phyloP scores from a whole-genome alignment of 805 yeast species.

The Schwanniomyces vanrijiae region DNA sequence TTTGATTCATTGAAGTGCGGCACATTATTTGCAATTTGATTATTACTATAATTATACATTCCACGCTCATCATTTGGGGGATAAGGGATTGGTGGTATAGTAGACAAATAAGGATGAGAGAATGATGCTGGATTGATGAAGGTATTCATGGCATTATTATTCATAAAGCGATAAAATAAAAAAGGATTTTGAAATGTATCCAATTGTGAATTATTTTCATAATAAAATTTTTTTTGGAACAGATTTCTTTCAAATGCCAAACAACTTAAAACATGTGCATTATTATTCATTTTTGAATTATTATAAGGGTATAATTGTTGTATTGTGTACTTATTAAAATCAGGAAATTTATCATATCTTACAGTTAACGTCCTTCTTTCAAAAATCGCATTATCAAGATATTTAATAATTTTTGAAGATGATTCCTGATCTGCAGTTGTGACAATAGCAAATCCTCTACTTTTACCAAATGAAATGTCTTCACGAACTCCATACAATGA shows the following conservation, averaged over 20 bases:
- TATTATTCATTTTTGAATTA: constrained; percentile 1
- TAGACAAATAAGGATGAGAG: neutral
- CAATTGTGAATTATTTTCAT: constrained; percentile 14
- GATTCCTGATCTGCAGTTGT: constrained; percentile 47
- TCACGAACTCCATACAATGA: neutral
- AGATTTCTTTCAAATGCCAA: constrained; percentile 33
- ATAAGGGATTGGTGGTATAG: neutral
- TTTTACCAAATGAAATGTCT: constrained; percentile 4
- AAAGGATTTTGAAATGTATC: neutral
- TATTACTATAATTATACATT: neutral
- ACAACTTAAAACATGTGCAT: constrained; percentile 15
- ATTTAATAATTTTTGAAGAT: constrained; percentile 48
- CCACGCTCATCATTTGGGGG: neutral
- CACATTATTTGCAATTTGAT: neutral
- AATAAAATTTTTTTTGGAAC: constrained; percentile 31
- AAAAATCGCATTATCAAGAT: constrained; percentile 53
- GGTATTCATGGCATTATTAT: neutral
- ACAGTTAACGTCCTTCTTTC: constrained; percentile 63
- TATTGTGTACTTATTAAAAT: constrained; percentile 28
- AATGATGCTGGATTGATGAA: neutral
- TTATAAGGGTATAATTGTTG: constrained; percentile 20
- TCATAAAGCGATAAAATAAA: neutral
- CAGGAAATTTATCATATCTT: constrained; percentile 56
- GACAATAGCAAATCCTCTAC: constrained; percentile 67
- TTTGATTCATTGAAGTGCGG: neutral